Evolutionary conservation across 768 basidiomycete genomes (phyloP), one percentile per base, ranked within the genome.

Genomic region (Auriscalpium orientale): DNA sequence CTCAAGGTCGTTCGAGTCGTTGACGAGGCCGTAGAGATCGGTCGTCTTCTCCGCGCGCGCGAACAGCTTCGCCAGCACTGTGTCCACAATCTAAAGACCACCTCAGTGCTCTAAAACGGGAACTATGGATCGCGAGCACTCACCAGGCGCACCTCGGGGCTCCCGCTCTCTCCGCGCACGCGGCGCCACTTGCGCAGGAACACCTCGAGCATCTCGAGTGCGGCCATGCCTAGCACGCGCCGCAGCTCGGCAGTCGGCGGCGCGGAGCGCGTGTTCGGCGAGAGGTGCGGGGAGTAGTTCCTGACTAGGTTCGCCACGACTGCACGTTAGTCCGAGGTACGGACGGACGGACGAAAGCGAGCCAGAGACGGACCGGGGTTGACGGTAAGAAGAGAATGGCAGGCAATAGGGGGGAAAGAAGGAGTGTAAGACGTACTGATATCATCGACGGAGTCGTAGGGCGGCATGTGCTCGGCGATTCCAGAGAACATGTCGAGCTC

Each of bases 221-320:
- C 90, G 15, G 85, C 81, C 53, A 73, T 73, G 33, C 75, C 72
- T 47, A 95, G 71, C 44, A 85, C 79, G 55, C 76, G 79, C 49
- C 80, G 74, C 55, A 94, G 75, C 64, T 87, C 87, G 18, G 79
- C 77, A 2, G 91, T 83, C 3, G 87, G 79, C 13, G 86, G 83
- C 7, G 91, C 85, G 20, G 78, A 73, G 28, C 78, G 79, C 3
- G 86, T 84, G 64, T 82, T 76, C 18, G 84, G 88, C 22, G 81
- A 70, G 62, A 95, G 79, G 72, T 94, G 87, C 15, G 93, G 92
- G 46, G 89, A 89, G 69, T 95, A 94, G 67, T 94, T 93, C 77
- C 82, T 80, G 78, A 91, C 89, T 89, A 95, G 75, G 79, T 92
- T 91, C 65, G 77, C 80, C 71, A 80, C 80, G 80, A 94, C 93